phyloP scores from a whole-genome alignment of 2,329 filamentous ascomycete species.

The Colletotrichum ledebouriae region DNA sequence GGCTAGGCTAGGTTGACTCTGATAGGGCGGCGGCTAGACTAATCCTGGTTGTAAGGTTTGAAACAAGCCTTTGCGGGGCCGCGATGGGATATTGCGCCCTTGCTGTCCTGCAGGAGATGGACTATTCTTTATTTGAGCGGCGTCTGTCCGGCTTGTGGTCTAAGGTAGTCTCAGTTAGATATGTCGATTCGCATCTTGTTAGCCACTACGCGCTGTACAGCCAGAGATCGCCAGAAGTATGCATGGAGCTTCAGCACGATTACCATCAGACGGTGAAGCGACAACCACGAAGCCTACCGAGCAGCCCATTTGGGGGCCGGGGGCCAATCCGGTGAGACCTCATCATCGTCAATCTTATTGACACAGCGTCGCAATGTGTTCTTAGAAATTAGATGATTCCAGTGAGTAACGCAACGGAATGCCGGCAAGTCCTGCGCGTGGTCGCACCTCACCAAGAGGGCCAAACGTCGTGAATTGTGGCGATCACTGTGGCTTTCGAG shows the following conservation, averaged over 20 bases:
- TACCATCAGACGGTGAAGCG: conserved; percentile 4
- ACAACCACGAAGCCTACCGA: neutral
- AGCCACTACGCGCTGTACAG: conserved; percentile 25
- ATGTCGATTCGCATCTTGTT: conserved; percentile 18
- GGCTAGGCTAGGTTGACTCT: conserved; percentile 3
- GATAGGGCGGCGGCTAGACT: conserved; percentile 24
- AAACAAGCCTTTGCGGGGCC: conserved; percentile 39
- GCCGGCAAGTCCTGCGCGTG: conserved; percentile 11
- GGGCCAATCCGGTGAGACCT: neutral
- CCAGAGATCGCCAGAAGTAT: conserved; percentile 7
- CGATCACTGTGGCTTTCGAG: conserved; percentile 38
- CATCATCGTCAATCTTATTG: conserved; percentile 2
- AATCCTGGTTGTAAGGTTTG: conserved; percentile 23
- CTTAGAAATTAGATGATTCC: neutral
- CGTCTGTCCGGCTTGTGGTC: neutral
- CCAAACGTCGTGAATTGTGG: conserved; percentile 16
- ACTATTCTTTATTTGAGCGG: neutral
- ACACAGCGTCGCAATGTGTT: neutral
- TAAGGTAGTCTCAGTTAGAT: neutral
- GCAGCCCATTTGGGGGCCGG: neutral
- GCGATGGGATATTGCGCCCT: conserved; percentile 14
- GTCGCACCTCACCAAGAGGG: neutral
- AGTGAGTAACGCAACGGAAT: conserved; percentile 22
- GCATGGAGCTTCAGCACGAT: conserved; percentile 5
- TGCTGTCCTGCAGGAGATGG: conserved; percentile 16